Conservation (phyloP, 2,329 filamentous ascomycete species). For the Arachnomyces sp. region DNA sequence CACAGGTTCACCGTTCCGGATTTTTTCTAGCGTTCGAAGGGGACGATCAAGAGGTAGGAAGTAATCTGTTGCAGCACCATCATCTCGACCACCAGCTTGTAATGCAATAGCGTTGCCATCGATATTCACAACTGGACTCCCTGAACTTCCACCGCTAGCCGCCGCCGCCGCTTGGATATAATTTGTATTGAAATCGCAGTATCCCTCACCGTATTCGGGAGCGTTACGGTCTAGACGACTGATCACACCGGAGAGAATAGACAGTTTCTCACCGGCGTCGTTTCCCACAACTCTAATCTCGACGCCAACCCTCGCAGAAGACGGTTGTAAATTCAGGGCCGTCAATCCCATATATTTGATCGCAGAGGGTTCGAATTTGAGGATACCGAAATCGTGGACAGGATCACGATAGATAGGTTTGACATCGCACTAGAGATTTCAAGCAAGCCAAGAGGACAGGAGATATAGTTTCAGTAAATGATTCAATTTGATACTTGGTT, state of each 20-base stretch:
- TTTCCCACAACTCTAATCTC: slow-evolving; percentile 98
- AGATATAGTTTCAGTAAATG: neutral
- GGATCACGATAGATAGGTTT: slow-evolving; percentile 96
- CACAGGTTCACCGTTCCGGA: slow-evolving; percentile 67
- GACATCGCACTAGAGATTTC: slow-evolving; percentile 66
- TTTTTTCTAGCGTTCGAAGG: slow-evolving; percentile 74
- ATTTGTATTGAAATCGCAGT: slow-evolving; percentile 92
- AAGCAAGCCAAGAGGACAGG: neutral
- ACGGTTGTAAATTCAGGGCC: slow-evolving; percentile 71
- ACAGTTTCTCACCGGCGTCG: slow-evolving; percentile 96
- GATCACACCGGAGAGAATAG: slow-evolving; percentile 95
- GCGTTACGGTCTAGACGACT: slow-evolving; percentile 93
- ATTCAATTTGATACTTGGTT: neutral
- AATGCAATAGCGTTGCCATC: slow-evolving; percentile 86
- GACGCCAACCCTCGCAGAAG: slow-evolving; percentile 76
- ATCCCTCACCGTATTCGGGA: slow-evolving; percentile 94
- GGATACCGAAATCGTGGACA: slow-evolving; percentile 95
- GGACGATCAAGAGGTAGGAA: slow-evolving; percentile 92
- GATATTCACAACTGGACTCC: slow-evolving; percentile 93
- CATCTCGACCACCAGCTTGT: slow-evolving; percentile 86
- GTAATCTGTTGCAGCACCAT: slow-evolving; percentile 95
- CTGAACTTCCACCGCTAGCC: slow-evolving; percentile 94
- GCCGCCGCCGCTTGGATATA: slow-evolving; percentile 98
- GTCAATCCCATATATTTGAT: slow-evolving; percentile 96
- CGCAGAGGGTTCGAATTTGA: slow-evolving; percentile 88